phyloP scores from a whole-genome alignment of 2,329 filamentous ascomycete species.

The Cytospora chrysosperma region DNA sequence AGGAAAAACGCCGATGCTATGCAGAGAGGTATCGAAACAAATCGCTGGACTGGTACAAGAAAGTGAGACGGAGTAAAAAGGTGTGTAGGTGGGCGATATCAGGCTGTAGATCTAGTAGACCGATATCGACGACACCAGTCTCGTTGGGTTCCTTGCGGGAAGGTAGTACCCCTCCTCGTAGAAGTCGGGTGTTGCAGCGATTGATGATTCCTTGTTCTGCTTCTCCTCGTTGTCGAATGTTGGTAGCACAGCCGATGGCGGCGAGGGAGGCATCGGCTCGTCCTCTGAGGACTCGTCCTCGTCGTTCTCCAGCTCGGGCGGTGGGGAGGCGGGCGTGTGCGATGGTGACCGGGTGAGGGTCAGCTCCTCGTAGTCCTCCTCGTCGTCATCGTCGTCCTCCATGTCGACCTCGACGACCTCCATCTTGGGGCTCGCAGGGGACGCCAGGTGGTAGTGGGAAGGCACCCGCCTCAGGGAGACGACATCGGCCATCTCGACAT shows the following conservation, averaged over 20 bases:
- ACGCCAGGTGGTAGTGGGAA: constrained; percentile 32
- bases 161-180: constrained; percentile 55
- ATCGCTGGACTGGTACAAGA: constrained; percentile 16
- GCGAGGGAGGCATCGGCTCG: constrained; percentile 71
- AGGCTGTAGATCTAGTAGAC: constrained; percentile 46
- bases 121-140: constrained; percentile 55
- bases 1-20: constrained; percentile 20
- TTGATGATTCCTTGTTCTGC: constrained; percentile 43
- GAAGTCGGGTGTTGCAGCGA: constrained; percentile 38
- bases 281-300: constrained; percentile 67
- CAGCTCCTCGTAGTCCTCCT: constrained; percentile 65
- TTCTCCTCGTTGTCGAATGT: constrained; percentile 60
- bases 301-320: constrained; percentile 70
- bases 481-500: constrained; percentile 55
- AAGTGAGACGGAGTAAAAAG: constrained; percentile 24
- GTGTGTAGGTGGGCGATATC: constrained; percentile 44
- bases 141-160: constrained; percentile 48
- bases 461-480: constrained; percentile 47
- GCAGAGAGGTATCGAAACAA: constrained; percentile 21
- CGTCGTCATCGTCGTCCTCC: constrained; percentile 55
- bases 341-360: constrained; percentile 68
- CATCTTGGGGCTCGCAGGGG: constrained; percentile 38
- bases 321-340: constrained; percentile 50
- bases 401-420: constrained; percentile 40
- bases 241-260: constrained; percentile 56